Evolutionary conservation across 192 early-diverging fungal species (phyloP), one percentile per base, ranked within the genome.

Genomic region (Coemansia sp.): DNA sequence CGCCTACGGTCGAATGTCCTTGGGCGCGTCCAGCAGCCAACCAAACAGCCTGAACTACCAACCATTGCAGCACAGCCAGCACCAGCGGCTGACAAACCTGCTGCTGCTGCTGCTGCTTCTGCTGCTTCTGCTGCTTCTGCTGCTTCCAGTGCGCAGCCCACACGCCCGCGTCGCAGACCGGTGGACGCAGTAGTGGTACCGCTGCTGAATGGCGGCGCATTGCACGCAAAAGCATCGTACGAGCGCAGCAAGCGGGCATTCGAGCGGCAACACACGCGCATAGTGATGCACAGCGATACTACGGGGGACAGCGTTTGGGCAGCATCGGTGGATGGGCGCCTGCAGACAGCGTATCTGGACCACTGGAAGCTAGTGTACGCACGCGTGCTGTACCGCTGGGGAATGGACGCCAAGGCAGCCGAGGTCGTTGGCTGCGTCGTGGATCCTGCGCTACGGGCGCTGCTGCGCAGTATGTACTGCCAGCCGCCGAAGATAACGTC

Each of bases 301-400:
- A n/a, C 26, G 57, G 61, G 59, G 30, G 58, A 43, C 7, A 18
- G 2, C 4, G 43, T 31, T 7, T 15, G 15, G 29, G 6, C 25
- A 5, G 37, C 35, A n/a, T 2, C 18, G 26, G n/a, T 40, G 25
- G 67, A 58, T 12, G 52, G 53, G 5, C 61, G 66, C 29, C 35
- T 45, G 39, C 72, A 68, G 30, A 48, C 72, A 15, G 35, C 71
- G 21, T 74, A 74, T 37, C 60, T 76, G 49, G 79, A 82, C 52
- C 74, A 82, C 61, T 77, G 73, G 73, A 82, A 82, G 61, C 55
- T 82, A 9, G 16, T 70, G 21, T 82, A 82, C 30, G 70, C 74
- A 5, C 64, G 65, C n/a, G 72, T 77, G 5, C 59, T 82, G 67
- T 76, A 67, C 63, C 68, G 63, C 39, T 75, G 79, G 73, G 31